Conservation (phyloP, 306 rosid species). For the Leucaena leucocephala region DNA sequence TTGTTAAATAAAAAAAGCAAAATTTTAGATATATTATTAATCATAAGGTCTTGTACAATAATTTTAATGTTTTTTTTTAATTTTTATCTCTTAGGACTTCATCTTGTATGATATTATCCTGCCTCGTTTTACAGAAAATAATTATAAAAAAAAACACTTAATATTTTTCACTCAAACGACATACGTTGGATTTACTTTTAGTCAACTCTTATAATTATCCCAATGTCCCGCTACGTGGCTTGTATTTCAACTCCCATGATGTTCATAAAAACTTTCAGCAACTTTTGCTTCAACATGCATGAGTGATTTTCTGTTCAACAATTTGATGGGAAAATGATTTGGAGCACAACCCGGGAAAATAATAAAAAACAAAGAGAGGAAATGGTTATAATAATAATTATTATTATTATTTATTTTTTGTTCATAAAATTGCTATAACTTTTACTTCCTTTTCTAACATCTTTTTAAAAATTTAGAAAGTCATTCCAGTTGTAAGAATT, state of each 20-base stretch:
- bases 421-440: neutral
- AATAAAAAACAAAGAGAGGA: neutral
- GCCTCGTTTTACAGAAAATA: no score
- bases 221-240: neutral
- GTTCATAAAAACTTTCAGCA: neutral
- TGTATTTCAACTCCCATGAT: constrained; percentile 6
- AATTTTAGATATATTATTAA: no score
- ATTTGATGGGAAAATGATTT: neutral
- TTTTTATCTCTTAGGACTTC: no score
- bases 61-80: no score
- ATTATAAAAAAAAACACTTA: neutral
- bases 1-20: no score
- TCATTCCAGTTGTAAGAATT: neutral
- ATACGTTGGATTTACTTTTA: neutral
- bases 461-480: neutral
- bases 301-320: neutral
- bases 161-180: neutral
- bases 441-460: neutral
- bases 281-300: neutral
- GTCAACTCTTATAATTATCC: neutral
- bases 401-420: no score
- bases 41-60: no score
- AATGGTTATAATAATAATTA: neutral
- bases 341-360: neutral
- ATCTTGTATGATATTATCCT: no score